Evolutionary conservation across 352 stramenopile species (phyloP), one percentile per base, ranked within the genome.

Genomic region (Achlya hypogyna): DNA sequence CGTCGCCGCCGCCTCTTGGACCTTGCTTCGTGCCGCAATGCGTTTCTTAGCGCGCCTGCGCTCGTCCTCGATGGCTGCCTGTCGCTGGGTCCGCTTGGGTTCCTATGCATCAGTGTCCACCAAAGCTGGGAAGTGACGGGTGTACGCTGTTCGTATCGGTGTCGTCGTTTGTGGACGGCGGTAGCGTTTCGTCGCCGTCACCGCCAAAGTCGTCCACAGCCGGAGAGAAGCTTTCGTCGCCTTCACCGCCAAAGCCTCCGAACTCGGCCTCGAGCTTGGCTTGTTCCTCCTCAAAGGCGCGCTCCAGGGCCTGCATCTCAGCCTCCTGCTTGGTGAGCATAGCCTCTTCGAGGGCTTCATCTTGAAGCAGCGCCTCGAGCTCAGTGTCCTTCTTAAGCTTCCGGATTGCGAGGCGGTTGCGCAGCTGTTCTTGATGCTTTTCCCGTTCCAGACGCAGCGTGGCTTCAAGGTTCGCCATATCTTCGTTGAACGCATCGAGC

Each of bases 401-500:
- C 0, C 60, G 42, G 23, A 67, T 67, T 27, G 63, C 72, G 25
- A 81, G 64, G 42, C 78, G 65, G n/a, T 69, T 79, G 20, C 71
- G 47, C 14, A 84, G 43, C 0, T 84, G 71, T 23, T 78, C 73
- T 16, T 84, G 51, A 2, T 71, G 74, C n/a, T 82, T 82, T 1
- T 78, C 71, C 2, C 71, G 64, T 28, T 89, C 82, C 16, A 88
- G 63, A 25, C 53, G 86, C 10, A 87, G 49, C 0, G 78, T 65
- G 5, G 76, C 81, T 45, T 78, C 69, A 32, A 88, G 70, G 14
- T 74, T 73, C 1, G 69, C 67, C 53, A 91, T 32, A 42, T 91
- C 80, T 0, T 62, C 68, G 2, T 73, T 62, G 35, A 91, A 86
- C 22, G 88, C 81, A 22, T 80, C 72, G 2, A 86, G 43, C 18